These are phyloP conservation scores for Diaporthe citrichinensis DNA, from an alignment of 2,329 filamentous ascomycete genomes.

Conservation along the genomic window DNA sequence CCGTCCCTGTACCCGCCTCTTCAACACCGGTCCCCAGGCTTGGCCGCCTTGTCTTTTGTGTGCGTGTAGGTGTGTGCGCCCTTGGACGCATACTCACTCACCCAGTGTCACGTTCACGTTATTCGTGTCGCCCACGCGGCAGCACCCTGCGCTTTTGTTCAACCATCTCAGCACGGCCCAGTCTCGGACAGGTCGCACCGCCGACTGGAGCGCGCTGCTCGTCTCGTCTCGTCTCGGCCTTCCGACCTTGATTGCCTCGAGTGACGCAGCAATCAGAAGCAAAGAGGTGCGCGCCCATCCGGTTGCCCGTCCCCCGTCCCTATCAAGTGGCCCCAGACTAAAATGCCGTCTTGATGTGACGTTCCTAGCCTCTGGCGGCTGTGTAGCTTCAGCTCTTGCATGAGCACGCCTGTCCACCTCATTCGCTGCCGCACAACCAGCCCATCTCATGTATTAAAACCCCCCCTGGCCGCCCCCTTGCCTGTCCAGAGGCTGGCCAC, in stretches of 20 bases:
- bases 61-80: no score
- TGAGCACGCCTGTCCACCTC: constrained; percentile 27
- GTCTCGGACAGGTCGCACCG: constrained; percentile 9
- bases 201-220: neutral
- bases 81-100: neutral
- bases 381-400: constrained; percentile 31
- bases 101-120: constrained; percentile 21
- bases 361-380: constrained; percentile 17
- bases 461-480: constrained; percentile 10
- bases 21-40: neutral
- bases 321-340: constrained; percentile 18
- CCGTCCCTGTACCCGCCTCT: neutral
- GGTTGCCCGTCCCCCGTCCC: constrained; percentile 12
- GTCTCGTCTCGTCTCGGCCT: constrained; percentile 3
- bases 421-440: constrained; percentile 30
- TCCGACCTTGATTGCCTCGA: neutral
- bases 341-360: constrained; percentile 35
- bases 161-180: constrained; percentile 8
- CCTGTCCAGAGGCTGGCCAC: constrained; percentile 16
- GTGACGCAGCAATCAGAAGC: constrained; percentile 28
- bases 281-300: constrained; percentile 8
- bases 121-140: constrained; percentile 26
- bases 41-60: neutral
- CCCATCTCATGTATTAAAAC: constrained; percentile 33
- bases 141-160: neutral